Conservation (phyloP, 2,329 filamentous ascomycete genomes). For the Hypomyces perniciosus region DNA sequence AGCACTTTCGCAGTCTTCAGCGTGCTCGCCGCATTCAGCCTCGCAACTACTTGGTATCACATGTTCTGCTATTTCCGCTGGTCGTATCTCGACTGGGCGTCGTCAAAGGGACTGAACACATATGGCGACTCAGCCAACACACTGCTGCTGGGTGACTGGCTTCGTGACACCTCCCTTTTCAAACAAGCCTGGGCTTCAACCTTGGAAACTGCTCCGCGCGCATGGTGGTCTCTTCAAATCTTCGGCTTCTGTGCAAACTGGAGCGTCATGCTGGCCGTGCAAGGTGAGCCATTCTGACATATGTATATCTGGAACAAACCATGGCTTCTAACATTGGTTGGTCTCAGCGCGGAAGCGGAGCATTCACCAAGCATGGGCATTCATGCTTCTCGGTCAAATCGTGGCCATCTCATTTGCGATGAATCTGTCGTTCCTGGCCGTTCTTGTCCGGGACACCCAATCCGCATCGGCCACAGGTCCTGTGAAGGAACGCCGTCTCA, state of each 20-base stretch:
- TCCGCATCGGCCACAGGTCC: neutral
- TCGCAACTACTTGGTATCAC: conserved; percentile 22
- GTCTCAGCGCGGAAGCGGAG: conserved; percentile 13
- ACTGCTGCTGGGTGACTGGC: conserved; percentile 20
- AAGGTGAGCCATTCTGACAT: conserved; percentile 14
- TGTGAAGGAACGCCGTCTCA: neutral
- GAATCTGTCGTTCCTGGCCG: conserved; percentile 23
- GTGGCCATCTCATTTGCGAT: conserved; percentile 24
- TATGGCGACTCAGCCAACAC: neutral
- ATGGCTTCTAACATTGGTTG: neutral
- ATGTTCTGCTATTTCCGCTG: conserved; percentile 22
- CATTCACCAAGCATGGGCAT: conserved; percentile 19
- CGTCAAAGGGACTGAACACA: neutral
- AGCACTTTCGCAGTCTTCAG: conserved; percentile 16
- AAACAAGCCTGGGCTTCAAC: conserved; percentile 23
- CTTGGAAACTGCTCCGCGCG: conserved; percentile 17
- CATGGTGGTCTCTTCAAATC: conserved; percentile 25
- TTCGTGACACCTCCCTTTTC: conserved; percentile 22
- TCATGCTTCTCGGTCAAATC: conserved; percentile 23
- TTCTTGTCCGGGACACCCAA: conserved; percentile 8
- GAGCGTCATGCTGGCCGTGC: conserved; percentile 22
- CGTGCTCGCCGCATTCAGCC: conserved; percentile 19
- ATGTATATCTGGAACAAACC: too few relatives aligned
- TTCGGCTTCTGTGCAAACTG: conserved; percentile 23
- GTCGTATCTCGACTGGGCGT: conserved; percentile 16